Conservation (phyloP, 768 basidiomycete species). For the Suillus bovinus region DNA sequence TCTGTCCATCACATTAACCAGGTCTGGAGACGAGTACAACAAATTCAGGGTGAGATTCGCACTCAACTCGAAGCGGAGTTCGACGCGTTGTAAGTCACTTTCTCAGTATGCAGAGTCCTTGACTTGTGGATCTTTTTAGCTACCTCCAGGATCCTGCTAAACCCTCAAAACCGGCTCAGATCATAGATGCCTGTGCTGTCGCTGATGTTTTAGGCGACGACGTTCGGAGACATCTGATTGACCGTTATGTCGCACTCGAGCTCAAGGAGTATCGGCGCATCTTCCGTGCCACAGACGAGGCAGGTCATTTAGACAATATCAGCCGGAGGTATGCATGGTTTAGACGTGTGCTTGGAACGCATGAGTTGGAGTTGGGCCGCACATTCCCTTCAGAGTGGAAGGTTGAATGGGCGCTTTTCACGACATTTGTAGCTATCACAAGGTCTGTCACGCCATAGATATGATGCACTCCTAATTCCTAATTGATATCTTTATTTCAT, state of each 20-base stretch:
- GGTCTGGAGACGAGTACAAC: constrained; percentile 77
- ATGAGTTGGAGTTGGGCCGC: constrained; percentile 84
- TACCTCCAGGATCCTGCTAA: constrained; percentile 78
- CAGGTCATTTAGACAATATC: constrained; percentile 94
- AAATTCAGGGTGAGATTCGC: constrained; percentile 81
- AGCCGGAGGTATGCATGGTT: constrained; percentile 96
- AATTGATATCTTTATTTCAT: neutral
- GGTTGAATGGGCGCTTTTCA: constrained; percentile 77
- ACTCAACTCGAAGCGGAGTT: constrained; percentile 86
- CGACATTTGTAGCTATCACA: constrained; percentile 90
- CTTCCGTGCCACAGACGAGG: constrained; percentile 91
- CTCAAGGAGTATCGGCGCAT: constrained; percentile 96
- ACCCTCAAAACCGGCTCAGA: constrained; percentile 59
- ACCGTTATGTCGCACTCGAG: constrained; percentile 87
- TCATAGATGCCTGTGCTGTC: constrained; percentile 84
- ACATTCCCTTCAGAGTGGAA: constrained; percentile 88
- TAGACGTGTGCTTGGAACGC: constrained; percentile 74
- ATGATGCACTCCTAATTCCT: constrained; percentile 4
- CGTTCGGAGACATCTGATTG: constrained; percentile 76
- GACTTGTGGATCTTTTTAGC: constrained; percentile 41
- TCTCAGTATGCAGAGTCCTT: neutral
- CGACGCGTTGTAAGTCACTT: constrained; percentile 79
- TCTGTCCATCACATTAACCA: constrained; percentile 76
- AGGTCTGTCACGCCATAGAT: constrained; percentile 47
- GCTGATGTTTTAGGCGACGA: constrained; percentile 88